Evolutionary conservation across 164 flowering plant species (phyloP), one percentile per base, ranked within the genome.

Genomic region (Aristolochia californica): DNA sequence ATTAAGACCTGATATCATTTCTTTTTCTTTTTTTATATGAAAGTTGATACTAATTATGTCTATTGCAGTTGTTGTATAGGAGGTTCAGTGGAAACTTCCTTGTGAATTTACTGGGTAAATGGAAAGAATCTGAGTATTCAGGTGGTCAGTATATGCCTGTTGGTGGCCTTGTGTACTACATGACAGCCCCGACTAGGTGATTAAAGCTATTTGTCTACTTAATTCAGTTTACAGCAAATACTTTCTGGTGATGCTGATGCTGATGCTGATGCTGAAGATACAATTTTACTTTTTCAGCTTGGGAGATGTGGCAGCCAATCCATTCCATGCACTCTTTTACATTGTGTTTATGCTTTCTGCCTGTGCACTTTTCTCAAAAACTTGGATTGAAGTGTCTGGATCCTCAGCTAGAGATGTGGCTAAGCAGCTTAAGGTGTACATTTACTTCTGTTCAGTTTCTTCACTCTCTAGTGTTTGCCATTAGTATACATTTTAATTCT

Each of bases 351-450:
- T 86, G 95, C 74, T 86, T 45, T 72, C 82, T 23, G 86, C 95
- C 4, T 87, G 91, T 71, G 95, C 95, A 10, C 75, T 86, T 25
- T 84, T 86, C 71, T 84, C 95, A n/a, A 86, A 84, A 67, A 86
- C 89, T 28, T 86, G 94, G 89, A 86, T 86, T 63, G 94, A 86
- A 70, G 94, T 83, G 63, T 86, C 88, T 49, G 95, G 90, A 59
- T 86, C 90, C 5, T 86, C 90, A 55, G 88, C 87, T 21, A 82
- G 59, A 68, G 88, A 84, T 74, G 95, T 86, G 15, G 94, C 88
- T 28, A 83, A 82, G 70, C 94, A 86, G 73, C 90, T 86, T 17
- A 83, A 78, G 90, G 94, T 80, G 80, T 26, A 52, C 23, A 21
- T n/a, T n/a, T n/a, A n/a, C n/a, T n/a, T n/a, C n/a, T n/a, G n/a